Percentiles rank a stretch among this genome's conserved stretches.
Evolutionary conservation across 257 asterid genomes (phyloP).

Genomic region (Solanum boliviense): DNA sequence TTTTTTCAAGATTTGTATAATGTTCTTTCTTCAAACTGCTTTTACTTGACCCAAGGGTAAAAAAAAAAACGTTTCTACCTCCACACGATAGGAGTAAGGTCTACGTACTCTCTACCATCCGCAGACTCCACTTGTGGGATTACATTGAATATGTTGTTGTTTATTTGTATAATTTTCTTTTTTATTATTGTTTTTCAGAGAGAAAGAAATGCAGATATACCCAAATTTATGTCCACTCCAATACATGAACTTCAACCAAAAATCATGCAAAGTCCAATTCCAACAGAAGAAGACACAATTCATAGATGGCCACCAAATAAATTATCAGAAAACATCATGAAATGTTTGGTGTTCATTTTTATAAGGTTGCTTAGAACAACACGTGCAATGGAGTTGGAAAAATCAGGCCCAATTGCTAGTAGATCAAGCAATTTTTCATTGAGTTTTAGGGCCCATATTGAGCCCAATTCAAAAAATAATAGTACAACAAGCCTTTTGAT

Average conservation of each 20-base stretch:
- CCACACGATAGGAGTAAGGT: neutral
- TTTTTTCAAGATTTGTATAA: neutral
- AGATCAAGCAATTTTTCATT: constrained; percentile 56
- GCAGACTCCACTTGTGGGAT: neutral
- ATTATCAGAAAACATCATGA: constrained; percentile 79
- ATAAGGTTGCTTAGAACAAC: constrained; percentile 71
- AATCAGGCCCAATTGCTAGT: constrained; percentile 56
- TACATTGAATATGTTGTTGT: neutral
- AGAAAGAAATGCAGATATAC: constrained; percentile 31
- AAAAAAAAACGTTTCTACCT: neutral
- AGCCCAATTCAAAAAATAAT: constrained; percentile 17
- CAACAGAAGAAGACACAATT: constrained; percentile 50
- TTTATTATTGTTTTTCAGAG: constrained; percentile 27
- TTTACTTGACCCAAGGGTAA: neutral
- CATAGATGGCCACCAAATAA: constrained; percentile 78
- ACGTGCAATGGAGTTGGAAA: constrained; percentile 69
- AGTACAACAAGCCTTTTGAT: constrained; percentile 8
- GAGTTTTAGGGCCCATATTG: constrained; percentile 54
- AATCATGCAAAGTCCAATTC: constrained; percentile 31
- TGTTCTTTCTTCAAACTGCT: neutral
- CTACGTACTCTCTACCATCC: neutral
- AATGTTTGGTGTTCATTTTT: constrained; percentile 60
- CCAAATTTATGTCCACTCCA: constrained; percentile 29
- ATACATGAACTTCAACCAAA: constrained; percentile 15
- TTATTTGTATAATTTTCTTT: neutral